Percentiles rank a stretch among this genome's conserved stretches.
Conservation (phyloP, 2,329 filamentous ascomycete species). For the Aspergillus flavus region DNA sequence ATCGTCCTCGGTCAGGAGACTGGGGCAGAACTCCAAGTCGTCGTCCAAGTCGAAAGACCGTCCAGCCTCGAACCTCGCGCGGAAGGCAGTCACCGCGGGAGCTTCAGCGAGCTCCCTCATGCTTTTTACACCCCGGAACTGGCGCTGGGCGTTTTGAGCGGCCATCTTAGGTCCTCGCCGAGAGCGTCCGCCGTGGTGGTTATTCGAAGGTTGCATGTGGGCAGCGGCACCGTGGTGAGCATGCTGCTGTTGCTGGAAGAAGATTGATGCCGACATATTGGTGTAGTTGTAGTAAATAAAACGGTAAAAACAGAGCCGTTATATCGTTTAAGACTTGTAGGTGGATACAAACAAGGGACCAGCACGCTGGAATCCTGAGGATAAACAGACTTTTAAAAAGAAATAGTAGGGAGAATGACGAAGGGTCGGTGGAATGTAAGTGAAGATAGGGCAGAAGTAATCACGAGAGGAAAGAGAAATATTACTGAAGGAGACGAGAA, state of each 20-base stretch:
- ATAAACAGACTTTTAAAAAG: constrained; percentile 19
- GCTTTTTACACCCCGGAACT: constrained; percentile 80
- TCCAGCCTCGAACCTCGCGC: constrained; percentile 84
- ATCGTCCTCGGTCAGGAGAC: constrained; percentile 89
- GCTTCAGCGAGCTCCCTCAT: constrained; percentile 85
- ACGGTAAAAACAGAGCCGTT: constrained; percentile 16
- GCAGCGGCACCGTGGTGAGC: constrained; percentile 54
- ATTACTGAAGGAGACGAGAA: constrained; percentile 22
- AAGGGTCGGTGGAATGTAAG: constrained; percentile 23
- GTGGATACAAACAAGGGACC: constrained; percentile 31
- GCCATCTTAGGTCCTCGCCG: constrained; percentile 81
- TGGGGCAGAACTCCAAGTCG: constrained; percentile 93
- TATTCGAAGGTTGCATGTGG: constrained; percentile 62
- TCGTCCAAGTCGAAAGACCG: constrained; percentile 95
- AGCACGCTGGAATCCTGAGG: constrained; percentile 19
- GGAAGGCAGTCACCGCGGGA: constrained; percentile 75
- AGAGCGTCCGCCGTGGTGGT: constrained; percentile 81
- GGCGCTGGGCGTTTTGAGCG: constrained; percentile 80
- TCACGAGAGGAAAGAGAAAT: constrained; percentile 20
- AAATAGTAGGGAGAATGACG: constrained; percentile 26
- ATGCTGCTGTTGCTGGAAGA: constrained; percentile 51
- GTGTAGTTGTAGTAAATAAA: constrained; percentile 21
- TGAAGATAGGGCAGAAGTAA: constrained; percentile 21
- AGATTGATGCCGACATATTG: constrained; percentile 49
- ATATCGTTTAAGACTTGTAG: constrained; percentile 24